Percentiles rank a stretch among this genome's conserved stretches.
phyloP scores from a whole-genome alignment of 768 basidiomycete species.

The Amanita pallidorosea region DNA sequence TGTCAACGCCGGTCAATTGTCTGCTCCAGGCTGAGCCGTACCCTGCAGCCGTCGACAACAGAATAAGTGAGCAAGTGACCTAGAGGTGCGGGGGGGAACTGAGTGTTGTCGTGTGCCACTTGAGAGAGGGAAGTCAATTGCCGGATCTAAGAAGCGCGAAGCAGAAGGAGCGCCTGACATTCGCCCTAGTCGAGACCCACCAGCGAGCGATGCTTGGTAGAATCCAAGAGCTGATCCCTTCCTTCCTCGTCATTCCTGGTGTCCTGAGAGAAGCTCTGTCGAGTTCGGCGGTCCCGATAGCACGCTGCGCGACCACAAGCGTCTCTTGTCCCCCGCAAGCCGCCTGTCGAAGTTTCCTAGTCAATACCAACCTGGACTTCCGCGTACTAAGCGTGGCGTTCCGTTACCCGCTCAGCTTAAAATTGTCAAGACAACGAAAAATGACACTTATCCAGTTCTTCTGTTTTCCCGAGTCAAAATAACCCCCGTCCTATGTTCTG shows the following conservation, averaged over 20 bases:
- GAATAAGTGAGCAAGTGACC: background rate
- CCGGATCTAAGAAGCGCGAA: background rate
- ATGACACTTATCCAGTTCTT: background rate
- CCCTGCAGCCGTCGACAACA: background rate
- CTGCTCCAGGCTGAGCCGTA: background rate
- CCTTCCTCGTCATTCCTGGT: background rate
- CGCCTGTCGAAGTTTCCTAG: too few species aligned
- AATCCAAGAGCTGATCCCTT: conserved; percentile 2
- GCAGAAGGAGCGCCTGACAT: background rate
- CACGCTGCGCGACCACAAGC: background rate
- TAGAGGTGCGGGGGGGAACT: too few species aligned
- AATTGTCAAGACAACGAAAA: conserved; percentile 3
- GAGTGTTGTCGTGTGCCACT: too few species aligned
- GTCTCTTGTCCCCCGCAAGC: background rate
- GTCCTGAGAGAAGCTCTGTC: background rate
- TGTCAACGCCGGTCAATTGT: background rate
- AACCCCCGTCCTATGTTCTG: background rate
- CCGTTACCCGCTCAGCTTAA: background rate
- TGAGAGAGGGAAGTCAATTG: background rate
- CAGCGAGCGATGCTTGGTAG: background rate
- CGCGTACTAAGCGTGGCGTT: background rate
- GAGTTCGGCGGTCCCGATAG: conserved; percentile 4
- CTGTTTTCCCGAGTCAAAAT: background rate
- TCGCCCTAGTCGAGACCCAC: background rate
- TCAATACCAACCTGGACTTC: too few species aligned